These are phyloP conservation scores for Phyllosticta citribraziliensis DNA, from an alignment of 2,329 filamentous ascomycete genomes.

Conservation along the genomic window DNA sequence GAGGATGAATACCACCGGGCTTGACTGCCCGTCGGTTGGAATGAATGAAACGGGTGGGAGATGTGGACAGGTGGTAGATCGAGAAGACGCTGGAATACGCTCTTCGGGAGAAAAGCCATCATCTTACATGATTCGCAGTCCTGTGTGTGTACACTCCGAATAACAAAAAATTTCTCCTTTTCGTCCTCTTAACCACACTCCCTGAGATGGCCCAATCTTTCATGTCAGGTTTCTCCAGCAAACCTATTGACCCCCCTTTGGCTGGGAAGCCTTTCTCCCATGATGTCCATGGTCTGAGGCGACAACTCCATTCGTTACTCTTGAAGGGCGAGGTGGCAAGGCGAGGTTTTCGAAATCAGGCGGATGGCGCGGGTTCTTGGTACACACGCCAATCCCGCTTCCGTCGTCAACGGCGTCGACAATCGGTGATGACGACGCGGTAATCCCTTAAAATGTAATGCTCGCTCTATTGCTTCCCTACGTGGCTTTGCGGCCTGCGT, in stretches of 20 bases:
- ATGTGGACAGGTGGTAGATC: background rate
- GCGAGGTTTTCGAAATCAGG: background rate
- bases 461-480: background rate
- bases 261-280: background rate
- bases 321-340: background rate
- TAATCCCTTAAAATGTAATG: background rate
- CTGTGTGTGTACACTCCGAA: background rate
- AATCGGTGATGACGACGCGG: background rate
- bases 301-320: background rate
- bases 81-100: slow-evolving; percentile 12
- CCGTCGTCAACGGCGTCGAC: background rate
- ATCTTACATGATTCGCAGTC: background rate
- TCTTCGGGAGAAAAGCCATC: slow-evolving; percentile 3
- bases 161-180: background rate
- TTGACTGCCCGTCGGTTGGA: background rate
- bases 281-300: background rate
- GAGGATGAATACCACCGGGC: background rate
- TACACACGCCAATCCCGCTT: no score
- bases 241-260: background rate
- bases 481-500: background rate
- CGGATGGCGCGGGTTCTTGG: background rate
- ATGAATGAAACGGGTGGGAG: background rate
- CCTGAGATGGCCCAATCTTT: background rate
- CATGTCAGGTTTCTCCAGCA: background rate
- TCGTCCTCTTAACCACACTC: background rate